A percentile compares a stretch with the other conserved stretches of the same genome.
Conservation (phyloP, 1,139 yeast species). For the Suhomyces guaymorum region DNA sequence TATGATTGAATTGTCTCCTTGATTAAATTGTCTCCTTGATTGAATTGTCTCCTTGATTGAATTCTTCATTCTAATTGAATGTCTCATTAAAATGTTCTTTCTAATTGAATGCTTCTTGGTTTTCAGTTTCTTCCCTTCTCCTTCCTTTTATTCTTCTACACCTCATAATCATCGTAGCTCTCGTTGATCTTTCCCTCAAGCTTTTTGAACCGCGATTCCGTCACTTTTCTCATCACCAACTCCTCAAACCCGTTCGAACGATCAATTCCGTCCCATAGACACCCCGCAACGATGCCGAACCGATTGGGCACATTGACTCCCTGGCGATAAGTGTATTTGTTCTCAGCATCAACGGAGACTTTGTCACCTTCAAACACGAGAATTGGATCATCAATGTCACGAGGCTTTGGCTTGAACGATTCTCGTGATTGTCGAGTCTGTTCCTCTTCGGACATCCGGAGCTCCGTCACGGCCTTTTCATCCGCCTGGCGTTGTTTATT, state of each 20-base stretch:
- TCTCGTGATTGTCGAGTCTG: conserved; percentile 23
- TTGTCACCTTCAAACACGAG: conserved; percentile 38
- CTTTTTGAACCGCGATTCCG: conserved; percentile 41
- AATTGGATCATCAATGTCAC: conserved; percentile 69
- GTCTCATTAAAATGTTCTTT: too few species aligned
- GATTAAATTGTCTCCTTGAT: too few species aligned
- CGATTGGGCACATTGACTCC: conserved; percentile 66
- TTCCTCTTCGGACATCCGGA: conserved; percentile 38
- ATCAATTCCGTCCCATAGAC: conserved; percentile 91
- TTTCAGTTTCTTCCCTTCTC: too few species aligned
- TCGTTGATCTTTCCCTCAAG: conserved; percentile 22
- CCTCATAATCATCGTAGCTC: conserved; percentile 31
- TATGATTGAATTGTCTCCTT: too few species aligned
- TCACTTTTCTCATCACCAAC: conserved; percentile 57
- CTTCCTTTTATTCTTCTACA: too few species aligned
- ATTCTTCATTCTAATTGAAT: too few species aligned
- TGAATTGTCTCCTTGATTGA: too few species aligned
- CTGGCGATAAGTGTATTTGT: conserved; percentile 31
- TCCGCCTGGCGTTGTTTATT: conserved; percentile 28
- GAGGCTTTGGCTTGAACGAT: conserved; percentile 28
- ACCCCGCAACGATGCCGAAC: conserved; percentile 76
- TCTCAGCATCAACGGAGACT: not conserved
- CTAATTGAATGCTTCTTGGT: too few species aligned
- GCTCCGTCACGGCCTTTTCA: conserved; percentile 37
- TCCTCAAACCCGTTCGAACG: conserved; percentile 88